phyloP scores from a whole-genome alignment of 2,329 filamentous ascomycete genomes.

The Metarhizium humberi region DNA sequence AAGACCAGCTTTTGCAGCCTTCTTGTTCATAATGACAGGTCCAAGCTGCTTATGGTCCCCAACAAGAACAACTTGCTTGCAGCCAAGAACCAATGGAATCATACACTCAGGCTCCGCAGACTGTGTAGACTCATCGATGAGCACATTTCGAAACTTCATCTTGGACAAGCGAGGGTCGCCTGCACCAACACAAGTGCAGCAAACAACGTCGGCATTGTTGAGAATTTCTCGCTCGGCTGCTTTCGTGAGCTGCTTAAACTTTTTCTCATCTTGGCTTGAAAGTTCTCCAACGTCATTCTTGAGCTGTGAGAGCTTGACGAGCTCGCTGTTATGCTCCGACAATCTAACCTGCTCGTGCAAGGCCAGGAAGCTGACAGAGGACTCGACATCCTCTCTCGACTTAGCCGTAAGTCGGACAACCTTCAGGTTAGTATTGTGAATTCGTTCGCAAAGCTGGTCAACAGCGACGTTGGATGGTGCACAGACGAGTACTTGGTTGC shows the following conservation, averaged over 20 bases:
- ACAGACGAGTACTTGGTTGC: slow-evolving; percentile 89
- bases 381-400: slow-evolving; percentile 96
- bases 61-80: slow-evolving; percentile 97
- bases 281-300: slow-evolving; percentile 88
- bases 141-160: slow-evolving; percentile 95
- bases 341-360: slow-evolving; percentile 95
- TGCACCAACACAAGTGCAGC: slow-evolving; percentile 96
- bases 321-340: slow-evolving; percentile 91
- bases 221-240: slow-evolving; percentile 92
- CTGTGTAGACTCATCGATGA: slow-evolving; percentile 97
- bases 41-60: slow-evolving; percentile 97
- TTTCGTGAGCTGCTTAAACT: slow-evolving; percentile 91
- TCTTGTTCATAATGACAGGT: slow-evolving; percentile 99
- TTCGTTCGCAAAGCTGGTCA: slow-evolving; percentile 94
- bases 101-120: slow-evolving; percentile 98
- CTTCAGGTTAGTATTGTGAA: slow-evolving; percentile 89
- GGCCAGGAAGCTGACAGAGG: slow-evolving; percentile 91
- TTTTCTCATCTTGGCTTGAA: slow-evolving; percentile 95
- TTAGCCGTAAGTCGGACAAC: slow-evolving; percentile 98
- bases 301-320: slow-evolving; percentile 84
- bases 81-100: slow-evolving; percentile 93
- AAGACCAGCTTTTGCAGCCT: slow-evolving; percentile 91
- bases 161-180: slow-evolving; percentile 92
- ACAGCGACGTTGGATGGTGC: slow-evolving; percentile 97
- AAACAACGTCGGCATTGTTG: slow-evolving; percentile 92